Percentiles rank a stretch among this genome's conserved stretches.
phyloP scores from a whole-genome alignment of 306 rosid species.

The Castanopsis chinensis region DNA sequence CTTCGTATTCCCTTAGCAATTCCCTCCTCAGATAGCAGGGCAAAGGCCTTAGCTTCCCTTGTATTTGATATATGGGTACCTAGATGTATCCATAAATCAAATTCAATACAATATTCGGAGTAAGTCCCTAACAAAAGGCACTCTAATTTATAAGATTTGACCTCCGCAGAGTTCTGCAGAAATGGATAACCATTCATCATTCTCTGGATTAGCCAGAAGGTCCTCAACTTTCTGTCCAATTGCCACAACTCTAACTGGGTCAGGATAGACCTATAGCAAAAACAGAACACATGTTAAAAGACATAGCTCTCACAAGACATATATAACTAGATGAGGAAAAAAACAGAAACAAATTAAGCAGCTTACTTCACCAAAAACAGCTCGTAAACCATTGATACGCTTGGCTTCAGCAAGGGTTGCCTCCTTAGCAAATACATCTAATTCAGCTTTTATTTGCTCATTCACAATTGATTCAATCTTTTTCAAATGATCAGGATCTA shows the following conservation, averaged over 20 bases:
- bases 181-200: slow-evolving; percentile 66
- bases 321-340: not conserved
- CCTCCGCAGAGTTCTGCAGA: slow-evolving; percentile 96
- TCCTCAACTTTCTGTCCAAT: slow-evolving; percentile 87
- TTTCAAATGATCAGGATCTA: slow-evolving; percentile 69
- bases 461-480: slow-evolving; percentile 82
- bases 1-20: slow-evolving; percentile 95
- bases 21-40: slow-evolving; percentile 94
- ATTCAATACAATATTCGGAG: slow-evolving; percentile 17
- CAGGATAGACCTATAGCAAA: slow-evolving; percentile 81
- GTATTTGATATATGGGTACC: slow-evolving; percentile 96
- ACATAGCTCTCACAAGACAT: slow-evolving; percentile 10
- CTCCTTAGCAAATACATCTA: slow-evolving; percentile 77
- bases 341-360: slow-evolving; percentile 15
- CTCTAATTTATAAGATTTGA: slow-evolving; percentile 23
- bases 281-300: slow-evolving; percentile 21
- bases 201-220: slow-evolving; percentile 73
- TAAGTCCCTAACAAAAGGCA: slow-evolving; percentile 16
- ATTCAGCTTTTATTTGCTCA: slow-evolving; percentile 77
- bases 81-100: slow-evolving; percentile 34
- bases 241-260: slow-evolving; percentile 90
- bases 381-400: slow-evolving; percentile 81
- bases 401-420: slow-evolving; percentile 73
- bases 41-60: slow-evolving; percentile 90
- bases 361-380: slow-evolving; percentile 97